A percentile compares a stretch with the other conserved stretches of the same genome.
These are phyloP conservation scores for Lagenidium giganteum DNA, from an alignment of 352 stramenopile species.

Conservation along the genomic window DNA sequence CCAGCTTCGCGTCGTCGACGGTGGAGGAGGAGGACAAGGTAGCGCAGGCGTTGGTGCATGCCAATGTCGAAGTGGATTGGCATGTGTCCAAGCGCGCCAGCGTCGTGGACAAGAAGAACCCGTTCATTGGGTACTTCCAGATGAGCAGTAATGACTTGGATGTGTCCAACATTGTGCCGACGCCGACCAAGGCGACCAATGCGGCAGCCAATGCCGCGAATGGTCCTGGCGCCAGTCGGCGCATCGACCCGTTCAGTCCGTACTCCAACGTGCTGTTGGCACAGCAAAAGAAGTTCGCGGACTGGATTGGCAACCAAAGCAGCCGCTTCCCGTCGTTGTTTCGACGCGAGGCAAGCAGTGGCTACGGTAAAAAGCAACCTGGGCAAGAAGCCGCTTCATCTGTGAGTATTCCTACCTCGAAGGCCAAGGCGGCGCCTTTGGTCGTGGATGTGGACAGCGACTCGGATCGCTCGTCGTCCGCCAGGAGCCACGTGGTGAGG, in stretches of 20 bases:
- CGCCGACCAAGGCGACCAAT: no score
- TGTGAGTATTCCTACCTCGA: slow-evolving; percentile 10
- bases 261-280: slow-evolving; percentile 26
- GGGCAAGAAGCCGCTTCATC: not conserved
- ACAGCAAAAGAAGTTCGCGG: slow-evolving; percentile 25
- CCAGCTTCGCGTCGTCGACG: no score
- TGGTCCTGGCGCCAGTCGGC: no score
- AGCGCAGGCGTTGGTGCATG: slow-evolving; percentile 1
- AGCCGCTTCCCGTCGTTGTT: slow-evolving; percentile 32
- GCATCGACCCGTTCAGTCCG: not conserved
- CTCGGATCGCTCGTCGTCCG: slow-evolving; percentile 24
- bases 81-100: slow-evolving; percentile 30
- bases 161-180: no score
- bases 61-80: slow-evolving; percentile 14
- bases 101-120: slow-evolving; percentile 68
- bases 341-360: slow-evolving; percentile 18
- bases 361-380: slow-evolving; percentile 1
- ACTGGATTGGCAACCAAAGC: slow-evolving; percentile 30
- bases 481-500: no score
- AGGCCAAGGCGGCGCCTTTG: slow-evolving; percentile 15
- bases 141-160: slow-evolving; percentile 22
- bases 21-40: slow-evolving; percentile 5
- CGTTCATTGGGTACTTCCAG: slow-evolving; percentile 77
- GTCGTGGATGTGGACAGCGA: slow-evolving; percentile 4
- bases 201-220: no score